phyloP scores from a whole-genome alignment of 2,329 filamentous ascomycete genomes.

The Pyricularia sp. region DNA sequence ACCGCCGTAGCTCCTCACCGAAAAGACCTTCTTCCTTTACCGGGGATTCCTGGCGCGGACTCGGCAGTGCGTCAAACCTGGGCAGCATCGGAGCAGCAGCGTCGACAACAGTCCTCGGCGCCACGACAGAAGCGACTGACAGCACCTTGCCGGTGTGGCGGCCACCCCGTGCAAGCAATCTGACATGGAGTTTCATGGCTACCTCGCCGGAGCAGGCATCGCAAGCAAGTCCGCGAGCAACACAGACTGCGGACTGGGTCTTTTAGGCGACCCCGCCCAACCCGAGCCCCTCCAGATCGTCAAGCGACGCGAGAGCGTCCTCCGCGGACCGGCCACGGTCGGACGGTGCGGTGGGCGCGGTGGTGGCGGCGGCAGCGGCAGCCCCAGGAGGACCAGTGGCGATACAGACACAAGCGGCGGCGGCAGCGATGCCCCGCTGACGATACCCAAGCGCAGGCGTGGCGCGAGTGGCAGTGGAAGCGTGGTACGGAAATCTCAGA shows the following conservation, averaged over 20 bases:
- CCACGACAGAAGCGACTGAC: neutral
- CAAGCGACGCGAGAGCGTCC: conserved; percentile 7
- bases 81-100: neutral
- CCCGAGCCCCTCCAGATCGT: conserved; percentile 11
- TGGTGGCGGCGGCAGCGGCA: neutral
- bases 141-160: neutral
- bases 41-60: conserved; percentile 2
- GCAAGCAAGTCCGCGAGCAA: neutral
- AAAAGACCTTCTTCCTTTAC: neutral
- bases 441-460: conserved; percentile 22
- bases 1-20: neutral
- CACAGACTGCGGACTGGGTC: neutral
- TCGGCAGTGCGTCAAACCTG: neutral
- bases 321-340: neutral
- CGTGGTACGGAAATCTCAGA: conserved; percentile 27
- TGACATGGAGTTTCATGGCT: conserved; percentile 2
- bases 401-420: conserved; percentile 14
- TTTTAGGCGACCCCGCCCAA: neutral
- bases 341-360: neutral
- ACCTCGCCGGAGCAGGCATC: neutral
- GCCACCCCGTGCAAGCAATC: neutral
- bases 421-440: conserved; percentile 15
- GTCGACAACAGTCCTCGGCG: neutral
- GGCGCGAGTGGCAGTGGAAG: conserved; percentile 1
- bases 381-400: conserved; percentile 8